phyloP scores from a whole-genome alignment of 2,329 filamentous ascomycete genomes.

The Aspergillus pseudoviridinutans region DNA sequence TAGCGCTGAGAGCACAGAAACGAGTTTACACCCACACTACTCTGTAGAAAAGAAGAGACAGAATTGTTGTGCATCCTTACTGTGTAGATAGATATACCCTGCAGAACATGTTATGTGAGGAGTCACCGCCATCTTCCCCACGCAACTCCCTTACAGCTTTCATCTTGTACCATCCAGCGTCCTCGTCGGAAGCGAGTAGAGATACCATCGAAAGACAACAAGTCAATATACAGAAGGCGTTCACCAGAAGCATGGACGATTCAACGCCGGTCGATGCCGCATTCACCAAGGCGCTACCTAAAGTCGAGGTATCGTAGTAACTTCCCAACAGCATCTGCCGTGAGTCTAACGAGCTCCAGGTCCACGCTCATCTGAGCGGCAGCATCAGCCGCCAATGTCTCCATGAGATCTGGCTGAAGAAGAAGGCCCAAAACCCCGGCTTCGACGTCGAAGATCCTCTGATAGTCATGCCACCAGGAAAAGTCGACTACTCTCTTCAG shows the following conservation, averaged over 20 bases:
- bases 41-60: neutral
- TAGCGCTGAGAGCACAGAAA: neutral
- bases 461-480: slow-evolving; percentile 63
- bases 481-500: slow-evolving; percentile 66
- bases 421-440: slow-evolving; percentile 48
- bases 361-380: slow-evolving; percentile 77
- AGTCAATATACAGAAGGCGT: neutral
- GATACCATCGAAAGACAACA: neutral
- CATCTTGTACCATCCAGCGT: neutral
- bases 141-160: neutral
- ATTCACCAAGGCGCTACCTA: slow-evolving; percentile 33
- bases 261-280: slow-evolving; percentile 23
- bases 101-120: neutral
- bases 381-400: slow-evolving; percentile 70
- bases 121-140: neutral
- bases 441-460: slow-evolving; percentile 65
- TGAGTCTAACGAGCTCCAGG: slow-evolving; percentile 41
- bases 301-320: slow-evolving; percentile 30
- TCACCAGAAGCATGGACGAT: slow-evolving; percentile 19
- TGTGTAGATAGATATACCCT: neutral
- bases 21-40: neutral
- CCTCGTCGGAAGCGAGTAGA: neutral
- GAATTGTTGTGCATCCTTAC: neutral
- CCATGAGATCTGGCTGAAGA: slow-evolving; percentile 67
- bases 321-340: neutral